These are phyloP conservation scores for Myxozyma vanderwaltii DNA, from an alignment of 805 yeast genomes.

Conservation along the genomic window DNA sequence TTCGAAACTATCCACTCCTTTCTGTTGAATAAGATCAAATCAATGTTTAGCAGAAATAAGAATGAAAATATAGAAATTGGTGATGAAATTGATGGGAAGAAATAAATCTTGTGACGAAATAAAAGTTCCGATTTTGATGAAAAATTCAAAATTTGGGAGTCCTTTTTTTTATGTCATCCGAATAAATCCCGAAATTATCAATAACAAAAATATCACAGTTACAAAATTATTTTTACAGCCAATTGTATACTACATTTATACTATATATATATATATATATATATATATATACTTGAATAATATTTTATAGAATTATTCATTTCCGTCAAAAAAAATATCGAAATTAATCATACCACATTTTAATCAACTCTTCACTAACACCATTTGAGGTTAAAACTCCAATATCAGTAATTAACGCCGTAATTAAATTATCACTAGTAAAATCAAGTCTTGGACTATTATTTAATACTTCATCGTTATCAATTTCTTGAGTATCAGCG, in stretches of 20 bases:
- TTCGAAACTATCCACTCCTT: too few species aligned
- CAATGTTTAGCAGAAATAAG: too few species aligned
- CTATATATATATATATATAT: too few species aligned
- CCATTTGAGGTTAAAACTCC: conserved; percentile 98
- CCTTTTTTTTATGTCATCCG: background rate
- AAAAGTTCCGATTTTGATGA: too few species aligned
- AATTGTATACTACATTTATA: too few species aligned
- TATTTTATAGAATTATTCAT: background rate
- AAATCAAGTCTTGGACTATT: conserved; percentile 74
- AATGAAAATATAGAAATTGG: too few species aligned
- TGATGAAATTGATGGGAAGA: too few species aligned
- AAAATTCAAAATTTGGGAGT: background rate
- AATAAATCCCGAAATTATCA: background rate
- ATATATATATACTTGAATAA: too few species aligned
- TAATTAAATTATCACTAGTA: conserved; percentile 93
- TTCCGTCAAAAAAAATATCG: background rate
- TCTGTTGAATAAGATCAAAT: too few species aligned
- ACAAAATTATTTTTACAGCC: too few species aligned
- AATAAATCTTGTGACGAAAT: too few species aligned
- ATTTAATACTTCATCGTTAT: conserved; percentile 34
- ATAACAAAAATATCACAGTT: too few species aligned
- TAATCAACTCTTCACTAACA: conserved; percentile 96
- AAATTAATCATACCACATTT: conserved; percentile 56
- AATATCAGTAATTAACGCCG: conserved; percentile 92
- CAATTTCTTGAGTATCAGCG: conserved; percentile 39